phyloP scores from a whole-genome alignment of 129 eudicot species.

The Flaveria linearis region DNA sequence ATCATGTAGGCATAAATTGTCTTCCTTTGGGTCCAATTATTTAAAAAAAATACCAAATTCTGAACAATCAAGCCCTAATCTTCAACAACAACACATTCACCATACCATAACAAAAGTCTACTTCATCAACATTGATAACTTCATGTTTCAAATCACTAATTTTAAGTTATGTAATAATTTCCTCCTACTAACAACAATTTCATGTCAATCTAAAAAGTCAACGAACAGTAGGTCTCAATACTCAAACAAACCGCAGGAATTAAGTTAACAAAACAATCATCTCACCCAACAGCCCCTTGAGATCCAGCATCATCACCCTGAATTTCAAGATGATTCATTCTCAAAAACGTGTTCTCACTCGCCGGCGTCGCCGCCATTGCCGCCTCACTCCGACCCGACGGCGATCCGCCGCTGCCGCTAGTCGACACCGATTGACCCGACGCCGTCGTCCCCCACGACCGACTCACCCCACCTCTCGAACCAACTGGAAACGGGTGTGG shows the following conservation, averaged over 20 bases:
- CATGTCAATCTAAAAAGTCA: constrained; percentile 26
- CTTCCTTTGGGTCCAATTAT: neutral
- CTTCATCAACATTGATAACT: neutral
- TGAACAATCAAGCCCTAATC: constrained; percentile 15
- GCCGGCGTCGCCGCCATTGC: constrained; percentile 71
- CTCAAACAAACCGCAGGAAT: neutral
- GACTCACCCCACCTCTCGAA: constrained; percentile 54
- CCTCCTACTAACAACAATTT: constrained; percentile 15
- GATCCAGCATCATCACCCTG: constrained; percentile 88
- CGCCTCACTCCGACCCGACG: constrained; percentile 81
- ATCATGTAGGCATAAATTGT: neutral
- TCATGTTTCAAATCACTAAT: neutral
- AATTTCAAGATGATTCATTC: constrained; percentile 79
- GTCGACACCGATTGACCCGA: constrained; percentile 95
- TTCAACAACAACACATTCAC: neutral
- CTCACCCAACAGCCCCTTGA: constrained; percentile 78
- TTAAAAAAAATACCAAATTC: constrained; percentile 6
- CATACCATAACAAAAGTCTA: constrained; percentile 11
- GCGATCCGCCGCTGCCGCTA: constrained; percentile 91
- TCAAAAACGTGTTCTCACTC: constrained; percentile 58
- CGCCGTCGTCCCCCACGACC: constrained; percentile 77
- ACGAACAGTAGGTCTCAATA: constrained; percentile 14
- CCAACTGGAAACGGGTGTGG: constrained; percentile 46
- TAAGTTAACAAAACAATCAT: neutral
- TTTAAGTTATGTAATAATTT: neutral